A percentile compares a stretch with the other conserved stretches of the same genome.
Conservation (phyloP, 495 filamentous ascomycete species). For the Lophiostoma macrostomum region DNA sequence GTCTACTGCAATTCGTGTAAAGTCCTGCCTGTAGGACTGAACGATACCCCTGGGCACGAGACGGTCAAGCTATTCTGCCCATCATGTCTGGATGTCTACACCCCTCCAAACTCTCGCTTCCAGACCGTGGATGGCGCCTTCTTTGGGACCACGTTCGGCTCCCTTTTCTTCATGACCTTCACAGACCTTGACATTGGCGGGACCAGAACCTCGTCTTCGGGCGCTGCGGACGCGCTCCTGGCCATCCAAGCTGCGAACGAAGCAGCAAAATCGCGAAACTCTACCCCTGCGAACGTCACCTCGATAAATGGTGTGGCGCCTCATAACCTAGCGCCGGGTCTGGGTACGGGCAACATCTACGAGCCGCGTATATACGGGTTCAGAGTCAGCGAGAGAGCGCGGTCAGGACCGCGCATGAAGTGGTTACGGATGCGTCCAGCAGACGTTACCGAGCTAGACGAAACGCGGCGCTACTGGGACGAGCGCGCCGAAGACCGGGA, state of each 20-base stretch:
- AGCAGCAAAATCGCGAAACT: conserved; percentile 27
- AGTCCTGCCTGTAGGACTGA: conserved; percentile 87
- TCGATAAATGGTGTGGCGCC: conserved; percentile 81
- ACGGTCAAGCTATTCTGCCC: conserved; percentile 99
- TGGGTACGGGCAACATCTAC: conserved; percentile 81
- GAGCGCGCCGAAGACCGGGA: conserved; percentile 38
- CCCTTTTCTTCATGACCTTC: conserved; percentile 96
- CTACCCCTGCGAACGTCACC: conserved; percentile 45
- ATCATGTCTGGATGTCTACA: conserved; percentile 93
- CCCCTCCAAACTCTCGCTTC: conserved; percentile 93
- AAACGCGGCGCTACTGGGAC: conserved; percentile 55
- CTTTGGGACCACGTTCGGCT: conserved; percentile 93
- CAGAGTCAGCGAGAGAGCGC: conserved; percentile 80
- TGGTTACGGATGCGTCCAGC: conserved; percentile 85
- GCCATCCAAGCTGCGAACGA: conserved; percentile 24
- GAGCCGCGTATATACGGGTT: conserved; percentile 97
- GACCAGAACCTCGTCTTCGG: not conserved
- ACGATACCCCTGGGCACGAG: conserved; percentile 91
- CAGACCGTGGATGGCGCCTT: conserved; percentile 98
- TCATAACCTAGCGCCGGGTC: conserved; percentile 78
- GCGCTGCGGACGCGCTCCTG: conserved; percentile 26
- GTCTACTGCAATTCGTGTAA: conserved; percentile 83
- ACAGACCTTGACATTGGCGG: conserved; percentile 78
- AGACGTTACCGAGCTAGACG: conserved; percentile 78
- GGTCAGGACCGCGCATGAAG: conserved; percentile 89